Conservation (phyloP, 352 stramenopile species). For the Globisporangium nagaii region DNA sequence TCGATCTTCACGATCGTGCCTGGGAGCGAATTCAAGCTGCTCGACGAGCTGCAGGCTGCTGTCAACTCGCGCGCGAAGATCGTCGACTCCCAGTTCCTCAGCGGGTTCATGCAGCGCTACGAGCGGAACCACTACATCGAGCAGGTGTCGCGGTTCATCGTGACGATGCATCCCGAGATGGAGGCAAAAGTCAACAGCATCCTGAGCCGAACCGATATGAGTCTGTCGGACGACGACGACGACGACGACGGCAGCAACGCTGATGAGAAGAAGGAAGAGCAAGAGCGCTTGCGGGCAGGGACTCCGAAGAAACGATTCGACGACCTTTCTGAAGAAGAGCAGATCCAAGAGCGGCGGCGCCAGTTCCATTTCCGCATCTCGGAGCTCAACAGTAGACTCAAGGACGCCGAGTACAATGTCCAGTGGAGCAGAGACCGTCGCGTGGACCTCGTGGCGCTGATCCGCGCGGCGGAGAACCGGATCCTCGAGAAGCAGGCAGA, state of each 20-base stretch:
- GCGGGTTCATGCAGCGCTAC: slow-evolving; percentile 79
- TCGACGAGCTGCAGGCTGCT: slow-evolving; percentile 77
- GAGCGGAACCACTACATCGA: slow-evolving; percentile 64
- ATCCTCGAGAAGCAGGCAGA: slow-evolving; percentile 81
- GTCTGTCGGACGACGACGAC: neutral
- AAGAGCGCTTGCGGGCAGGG: slow-evolving; percentile 5
- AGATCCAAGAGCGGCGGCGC: slow-evolving; percentile 42
- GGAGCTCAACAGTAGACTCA: slow-evolving; percentile 45
- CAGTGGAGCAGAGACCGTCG: slow-evolving; percentile 69
- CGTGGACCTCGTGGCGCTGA: slow-evolving; percentile 64
- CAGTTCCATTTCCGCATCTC: slow-evolving; percentile 78
- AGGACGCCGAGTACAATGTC: slow-evolving; percentile 68
- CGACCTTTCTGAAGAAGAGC: slow-evolving; percentile 42
- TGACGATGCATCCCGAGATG: slow-evolving; percentile 42
- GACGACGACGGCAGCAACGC: neutral
- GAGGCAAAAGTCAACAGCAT: slow-evolving; percentile 48
- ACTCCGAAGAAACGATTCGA: slow-evolving; percentile 30
- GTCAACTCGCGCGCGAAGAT: slow-evolving; percentile 62
- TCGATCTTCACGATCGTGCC: slow-evolving; percentile 63
- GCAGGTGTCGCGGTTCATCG: slow-evolving; percentile 61
- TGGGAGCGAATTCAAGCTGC: slow-evolving; percentile 55
- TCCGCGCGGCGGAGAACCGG: slow-evolving; percentile 53
- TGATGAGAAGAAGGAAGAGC: slow-evolving; percentile 4
- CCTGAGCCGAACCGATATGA: slow-evolving; percentile 14
- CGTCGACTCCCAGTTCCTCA: slow-evolving; percentile 75